Base-by-base conservation (phyloP, 1,284 basidiomycete genomes). In the Mycocalia duriaeana region DNA sequence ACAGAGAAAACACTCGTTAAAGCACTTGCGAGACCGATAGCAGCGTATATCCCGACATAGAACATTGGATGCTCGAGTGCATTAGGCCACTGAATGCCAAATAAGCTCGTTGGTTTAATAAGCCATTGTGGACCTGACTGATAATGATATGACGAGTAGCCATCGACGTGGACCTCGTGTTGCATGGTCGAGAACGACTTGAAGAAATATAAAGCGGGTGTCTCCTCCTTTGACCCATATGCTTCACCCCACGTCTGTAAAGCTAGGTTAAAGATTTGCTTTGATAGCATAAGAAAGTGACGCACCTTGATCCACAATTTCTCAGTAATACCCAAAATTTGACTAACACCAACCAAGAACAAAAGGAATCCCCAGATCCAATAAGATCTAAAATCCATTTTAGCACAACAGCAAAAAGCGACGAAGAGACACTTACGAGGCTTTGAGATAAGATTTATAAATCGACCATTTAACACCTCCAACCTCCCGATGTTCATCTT, bases 371-470 rank as follows among this genome's bases (percentile, higher is more conserved):
- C 62, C 85, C 85, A 78, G 14, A 79, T 80, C 75, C 76, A 77
- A 55, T 85, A 86, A 16, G 73, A 82, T 22, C 77, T 88, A 62
- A 9, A 44, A 13, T 25, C 34, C 22, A 44, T 11, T 2, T 25
- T 22, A 36, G 8, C n/a, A 8, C 19, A 40, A 41, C 16, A 25
- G 8, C 37, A 13, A 20, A 34, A 5, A 5, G 11, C 11, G 5
- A 28, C 18, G 6, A 8, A 45, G 31, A 55, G 52, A 40, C 37
- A 46, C 25, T 25, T 4, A 62, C 62, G 81, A 83, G 34, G 82
- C 82, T 55, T 76, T 73, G 49, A 93, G 69, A 61, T 92, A 93
- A 11, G 79, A 83, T 52, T 83, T 78, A 60, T 91, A 91, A 31
- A 88, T 81, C 2, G 60, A 56, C 81, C 81, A 85, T 57, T 87